Evolutionary conservation across 345 rosid genomes (phyloP), one percentile per base, ranked within the genome.

Genomic region (Xanthoceras sorbifolium): DNA sequence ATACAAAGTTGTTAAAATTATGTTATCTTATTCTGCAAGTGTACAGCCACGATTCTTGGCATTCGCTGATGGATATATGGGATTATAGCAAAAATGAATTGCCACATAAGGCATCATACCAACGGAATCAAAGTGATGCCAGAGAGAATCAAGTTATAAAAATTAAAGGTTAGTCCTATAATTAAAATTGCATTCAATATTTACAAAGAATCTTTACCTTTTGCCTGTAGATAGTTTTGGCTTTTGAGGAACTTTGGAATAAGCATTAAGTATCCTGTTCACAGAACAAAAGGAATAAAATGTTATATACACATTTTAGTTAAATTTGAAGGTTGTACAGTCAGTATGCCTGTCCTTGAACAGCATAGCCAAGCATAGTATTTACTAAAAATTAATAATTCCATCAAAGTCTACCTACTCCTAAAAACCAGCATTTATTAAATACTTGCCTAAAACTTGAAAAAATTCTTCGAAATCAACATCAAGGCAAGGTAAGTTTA

Each of bases 211-310:
- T 36, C 42, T 71, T 79, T 81, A 89, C 92, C 90, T 83, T 85
- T 89, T 84, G 81, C 76, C 79, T 70, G 89, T 75, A 38, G 87
- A 54, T 64, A 78, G 82, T 48, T 84, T 87, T 70, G 86, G 81
- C 67, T 90, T 90, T 71, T 86, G 72, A 42, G 92, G 94, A 72
- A 85, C 80, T 80, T 90, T 90, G 60, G 91, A 82, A 82, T 85
- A 90, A 2, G 92, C 90, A 71, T 76, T 82, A 44, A 89, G 87
- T 70, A 90, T 86, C 87, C 91, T 90, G 88, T 40, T 48, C n/a
- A 73, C 42, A 74, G 71, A 67, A 77, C 10, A 78, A 62, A 67
- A 57, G 61, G 10, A 6, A 77, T 20, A 78, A 74, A 28, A 14
- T 23, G 23, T 74, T 63, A 72, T 23, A 25, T 28, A 65, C 31